Evolutionary conservation across 1,284 basidiomycete genomes (phyloP), one percentile per base, ranked within the genome.

Genomic region (Volvariella surrecta): DNA sequence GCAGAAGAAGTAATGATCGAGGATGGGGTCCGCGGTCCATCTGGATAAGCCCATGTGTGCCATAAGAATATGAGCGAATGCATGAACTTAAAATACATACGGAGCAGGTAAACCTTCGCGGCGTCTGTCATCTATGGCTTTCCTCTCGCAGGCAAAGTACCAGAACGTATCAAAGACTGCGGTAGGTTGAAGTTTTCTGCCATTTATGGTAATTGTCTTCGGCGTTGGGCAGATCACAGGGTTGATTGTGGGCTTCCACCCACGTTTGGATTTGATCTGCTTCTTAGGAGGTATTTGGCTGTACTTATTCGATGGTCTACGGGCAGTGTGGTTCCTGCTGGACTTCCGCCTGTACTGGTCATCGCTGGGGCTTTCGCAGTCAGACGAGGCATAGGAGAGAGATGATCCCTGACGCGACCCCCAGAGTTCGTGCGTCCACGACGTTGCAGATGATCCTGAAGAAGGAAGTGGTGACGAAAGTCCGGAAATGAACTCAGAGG

Each of bases 91-190:
- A 15, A 18, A 37, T 17, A 65, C 75, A 62, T 51, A 79, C 76
- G 76, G 76, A 45, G 59, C 54, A 35, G 68, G 63, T 40, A 60
- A 40, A 22, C 74, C 73, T 37, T 63, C 60, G 39, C 70, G 66
- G 40, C 79, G 68, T 45, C 60, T 67, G 49, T 75, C 69, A 55
- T 79, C 70, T 28, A 80, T 72, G 13, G 66, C 60, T 40, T 79
- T 70, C 44, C 79, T 61, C 50, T 79, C 78, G 7, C 73, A 67
- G 11, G 73, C 67, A 52, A 73, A 71, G 20, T 61, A 51, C 73
- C 76, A 82, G 52, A 82, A 73, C 0, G 73, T 73, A 53, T 82
- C 72, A 45, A 80, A 78, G 8, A 66, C 70, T n/a, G 67, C 58
- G 0, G 75, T 74, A 0, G 72, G 67, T 22, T 53, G 50, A 18